Evolutionary conservation across 106 monocot species (phyloP), one percentile per base, ranked within the genome.

Genomic region (Platanthera guangdongensis): DNA sequence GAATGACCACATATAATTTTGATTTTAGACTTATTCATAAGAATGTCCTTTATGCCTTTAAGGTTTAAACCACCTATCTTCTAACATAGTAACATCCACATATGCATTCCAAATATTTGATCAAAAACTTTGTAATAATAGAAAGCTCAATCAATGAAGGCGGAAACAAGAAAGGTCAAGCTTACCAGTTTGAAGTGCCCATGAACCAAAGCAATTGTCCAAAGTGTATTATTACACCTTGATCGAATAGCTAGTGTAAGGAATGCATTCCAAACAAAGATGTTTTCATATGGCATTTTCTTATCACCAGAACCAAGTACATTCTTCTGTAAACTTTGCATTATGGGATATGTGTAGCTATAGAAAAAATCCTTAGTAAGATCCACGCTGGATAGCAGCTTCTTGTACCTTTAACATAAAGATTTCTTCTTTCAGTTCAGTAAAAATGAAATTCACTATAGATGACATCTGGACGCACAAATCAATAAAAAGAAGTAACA

Each of bases 341-440:
- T 99, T 79, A 99, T 90, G 15, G 99, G 99, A 68, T 99, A 99
- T 51, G 94, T 99, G 79, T 99, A 94, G 76, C 94, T 99, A 74
- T 86, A 99, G 84, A 88, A 99, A 76, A 99, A 99, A 76, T 99
- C 94, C 77, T 94, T 99, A 46, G 94, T 99, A 60, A 99, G 92
- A 78, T 99, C 99, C 52, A 99, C 92, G 74, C 94, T 92, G 2
- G 88, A 92, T 50, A 99, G 74, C 47, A 99, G 83, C 88, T 94
- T 99, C 87, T 90, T 99, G 84, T 99, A 99, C 86, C 96, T 97
- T 81, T 47, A 65, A 9, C 13, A 51, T 39, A 77, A 74, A 39
- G 76, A 12, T 1, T 77, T 73, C n/a, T 72, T 19, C 77, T 64
- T 63, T 57, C n/a, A 60, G 22, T 5, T 2, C 22, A 10, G 49